These are phyloP conservation scores for Fonsecaea monophora DNA, from an alignment of 2,329 filamentous ascomycete species.

Conservation along the genomic window DNA sequence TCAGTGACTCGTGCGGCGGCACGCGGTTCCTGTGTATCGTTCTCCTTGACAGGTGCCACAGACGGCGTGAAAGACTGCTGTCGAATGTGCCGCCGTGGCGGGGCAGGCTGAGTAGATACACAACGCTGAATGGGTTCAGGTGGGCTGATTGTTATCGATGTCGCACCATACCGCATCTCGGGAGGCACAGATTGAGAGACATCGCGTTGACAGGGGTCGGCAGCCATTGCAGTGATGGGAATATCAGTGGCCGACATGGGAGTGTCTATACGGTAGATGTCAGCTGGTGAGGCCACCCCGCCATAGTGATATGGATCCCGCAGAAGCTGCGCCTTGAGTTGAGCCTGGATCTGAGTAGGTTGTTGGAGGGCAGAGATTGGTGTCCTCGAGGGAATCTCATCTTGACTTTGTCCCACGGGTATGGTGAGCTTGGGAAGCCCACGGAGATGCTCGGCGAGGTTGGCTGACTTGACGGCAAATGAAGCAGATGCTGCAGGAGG, in stretches of 20 bases:
- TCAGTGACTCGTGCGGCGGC: slow-evolving; percentile 29
- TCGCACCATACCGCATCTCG: slow-evolving; percentile 79
- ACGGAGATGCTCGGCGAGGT: slow-evolving; percentile 58
- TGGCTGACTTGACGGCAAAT: slow-evolving; percentile 43
- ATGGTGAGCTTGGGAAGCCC: slow-evolving; percentile 64
- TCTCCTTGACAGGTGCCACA: slow-evolving; percentile 37
- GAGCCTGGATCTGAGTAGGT: slow-evolving; percentile 37
- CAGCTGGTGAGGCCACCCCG: slow-evolving; percentile 57
- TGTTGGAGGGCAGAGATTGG: slow-evolving; percentile 42
- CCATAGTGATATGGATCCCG: slow-evolving; percentile 47
- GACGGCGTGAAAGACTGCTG: slow-evolving; percentile 38
- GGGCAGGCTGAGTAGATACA: slow-evolving; percentile 46
- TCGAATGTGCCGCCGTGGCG: slow-evolving; percentile 34
- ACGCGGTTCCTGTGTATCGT: slow-evolving; percentile 21
- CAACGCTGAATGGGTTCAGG: slow-evolving; percentile 56
- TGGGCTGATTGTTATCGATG: slow-evolving; percentile 42
- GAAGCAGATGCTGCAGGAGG: slow-evolving; percentile 48
- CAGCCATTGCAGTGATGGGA: slow-evolving; percentile 74
- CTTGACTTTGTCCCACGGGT: slow-evolving; percentile 50
- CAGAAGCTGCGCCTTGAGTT: slow-evolving; percentile 57
- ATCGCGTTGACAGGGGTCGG: slow-evolving; percentile 77
- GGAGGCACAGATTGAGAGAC: slow-evolving; percentile 90
- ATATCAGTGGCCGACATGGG: slow-evolving; percentile 91
- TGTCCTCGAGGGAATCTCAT: slow-evolving; percentile 41
- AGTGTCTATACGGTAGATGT: slow-evolving; percentile 78